Base-by-base conservation (phyloP, 2,329 filamentous ascomycete genomes). In the Grosmannia penicillata region DNA sequence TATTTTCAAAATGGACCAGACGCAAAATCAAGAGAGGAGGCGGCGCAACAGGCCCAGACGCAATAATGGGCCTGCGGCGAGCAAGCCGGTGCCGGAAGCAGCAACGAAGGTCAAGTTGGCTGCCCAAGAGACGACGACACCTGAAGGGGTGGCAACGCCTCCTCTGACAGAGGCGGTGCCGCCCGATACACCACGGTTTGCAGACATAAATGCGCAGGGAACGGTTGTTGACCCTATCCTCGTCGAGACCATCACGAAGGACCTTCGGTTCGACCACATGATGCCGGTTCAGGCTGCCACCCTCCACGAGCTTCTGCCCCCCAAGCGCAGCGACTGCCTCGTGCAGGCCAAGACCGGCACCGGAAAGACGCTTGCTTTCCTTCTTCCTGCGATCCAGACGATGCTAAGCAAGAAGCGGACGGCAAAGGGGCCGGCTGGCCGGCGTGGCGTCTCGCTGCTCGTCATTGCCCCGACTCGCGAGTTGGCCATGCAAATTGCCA, bases 261-360 rank as follows among this genome's bases (percentile, higher is more conserved):
- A 68, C 41, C 54, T 70, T 48, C 58, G 61, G 45, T 68, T 68
- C 46, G 54, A 65, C 44, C 57, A 61, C 51, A 71, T 72, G 68
- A 69, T 65, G 42, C 65, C 68, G 11, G 68, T 72, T 3, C 68
- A 72, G 53, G 63, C 67, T 14, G 62, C 66, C 14, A 70, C 67
- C 3, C 55, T 72, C 11, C 53, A 58, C 42, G 57, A 62, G 37
- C 59, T 70, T 39, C 58, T 69, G 10, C 58, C 61, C n/a, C 59
- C 60, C 0, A 56, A 56, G 36, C 56, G 59, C 21, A 54, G 49
- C 37, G 68, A 72, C 50, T 62, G 75, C 42, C 63, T 93, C 42
- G 84, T 83, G 7, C 84, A 91, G 57, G 84, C 84, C 37, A 87
- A 82, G 62, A 93, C 84, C 1, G 84, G 84, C 47, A 93, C 85